Evolutionary conservation across 2,329 filamentous ascomycete species (phyloP).

Genomic region (Penicillium sp.): DNA sequence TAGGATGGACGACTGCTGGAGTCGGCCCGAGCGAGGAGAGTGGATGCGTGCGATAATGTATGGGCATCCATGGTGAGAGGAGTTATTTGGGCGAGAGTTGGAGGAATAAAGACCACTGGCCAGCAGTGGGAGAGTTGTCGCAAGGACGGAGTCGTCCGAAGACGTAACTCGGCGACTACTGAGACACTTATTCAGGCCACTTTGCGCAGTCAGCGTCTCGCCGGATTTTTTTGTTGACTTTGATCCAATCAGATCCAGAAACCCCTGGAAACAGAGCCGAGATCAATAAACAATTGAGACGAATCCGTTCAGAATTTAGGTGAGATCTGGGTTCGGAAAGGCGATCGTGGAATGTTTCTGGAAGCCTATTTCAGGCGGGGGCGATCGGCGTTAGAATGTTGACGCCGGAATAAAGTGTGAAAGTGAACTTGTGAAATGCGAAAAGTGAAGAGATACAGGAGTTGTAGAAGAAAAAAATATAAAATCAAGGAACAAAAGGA

Average conservation of each 20-base stretch:
- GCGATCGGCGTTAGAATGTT: not conserved
- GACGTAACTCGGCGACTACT: constrained; percentile 22
- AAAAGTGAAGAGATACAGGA: not conserved
- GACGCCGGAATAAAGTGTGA: not conserved
- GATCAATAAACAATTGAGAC: not conserved
- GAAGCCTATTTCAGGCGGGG: constrained; percentile 1
- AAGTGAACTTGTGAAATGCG: not conserved
- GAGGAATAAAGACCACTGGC: constrained; percentile 37
- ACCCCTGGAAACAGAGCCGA: not conserved
- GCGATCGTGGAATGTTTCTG: constrained; percentile 3
- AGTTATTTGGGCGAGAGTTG: constrained; percentile 30
- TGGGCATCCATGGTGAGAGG: constrained; percentile 19
- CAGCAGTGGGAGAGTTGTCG: constrained; percentile 24
- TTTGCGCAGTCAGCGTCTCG: constrained; percentile 15
- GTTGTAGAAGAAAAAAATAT: not conserved
- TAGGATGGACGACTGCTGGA: constrained; percentile 49
- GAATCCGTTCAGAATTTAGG: not conserved
- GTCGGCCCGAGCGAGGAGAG: constrained; percentile 49
- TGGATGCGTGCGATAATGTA: constrained; percentile 37
- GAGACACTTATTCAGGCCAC: constrained; percentile 21
- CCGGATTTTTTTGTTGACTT: not conserved
- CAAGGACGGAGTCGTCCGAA: constrained; percentile 22
- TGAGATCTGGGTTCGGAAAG: not conserved
- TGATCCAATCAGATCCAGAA: not conserved
- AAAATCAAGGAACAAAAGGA: not conserved